Base-by-base conservation (phyloP, 164 flowering plant genomes). In the Vitis rotundifolia region DNA sequence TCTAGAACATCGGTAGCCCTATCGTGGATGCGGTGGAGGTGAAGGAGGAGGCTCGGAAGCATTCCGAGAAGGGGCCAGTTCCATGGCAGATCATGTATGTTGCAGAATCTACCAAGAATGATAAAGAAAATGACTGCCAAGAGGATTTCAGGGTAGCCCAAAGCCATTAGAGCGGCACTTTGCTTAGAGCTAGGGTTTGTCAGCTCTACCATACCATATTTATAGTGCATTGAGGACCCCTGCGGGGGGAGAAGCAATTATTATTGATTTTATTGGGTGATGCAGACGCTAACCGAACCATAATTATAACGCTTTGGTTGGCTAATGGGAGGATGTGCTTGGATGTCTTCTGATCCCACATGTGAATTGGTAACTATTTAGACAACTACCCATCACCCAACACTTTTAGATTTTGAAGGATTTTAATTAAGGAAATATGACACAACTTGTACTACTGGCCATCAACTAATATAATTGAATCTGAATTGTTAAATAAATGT, bases 61-160 rank as follows among this genome's bases (percentile, higher is more conserved):
- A 79, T 79, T 12, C 85, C 80, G 5, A 73, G 7, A 2, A 75
- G 1, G 11, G 44, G 44, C 44, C 44, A 79, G 61, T 74, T 66
- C 11, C 58, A 54, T 16, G 71, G 72, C 1, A 9, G 9, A 15
- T n/a, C 22, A 4, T 62, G 29, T 19, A 44, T 31, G 26, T 2
- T 29, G 2, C 26, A 16, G 12, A 71, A 12, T 47, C 10, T 18
- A 8, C 22, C 28, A 60, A 72, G 50, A 15, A 68, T 37, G 57
- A 75, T 18, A 31, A 64, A 69, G 65, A 65, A 68, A 2, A 50
- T 18, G 12, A 65, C 1, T 18, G 75, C 66, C 13, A 71, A 10
- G 15, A 72, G n/a, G 37, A 75, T 49, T 49, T 75, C 74, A 7
- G 68, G 64, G 53, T 71, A 75, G 57, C 64, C 65, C 29, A 74